Percentiles rank a stretch among this genome's conserved stretches.
Conservation (phyloP, 2,329 filamentous ascomycete species). For the Diaporthe velutina region DNA sequence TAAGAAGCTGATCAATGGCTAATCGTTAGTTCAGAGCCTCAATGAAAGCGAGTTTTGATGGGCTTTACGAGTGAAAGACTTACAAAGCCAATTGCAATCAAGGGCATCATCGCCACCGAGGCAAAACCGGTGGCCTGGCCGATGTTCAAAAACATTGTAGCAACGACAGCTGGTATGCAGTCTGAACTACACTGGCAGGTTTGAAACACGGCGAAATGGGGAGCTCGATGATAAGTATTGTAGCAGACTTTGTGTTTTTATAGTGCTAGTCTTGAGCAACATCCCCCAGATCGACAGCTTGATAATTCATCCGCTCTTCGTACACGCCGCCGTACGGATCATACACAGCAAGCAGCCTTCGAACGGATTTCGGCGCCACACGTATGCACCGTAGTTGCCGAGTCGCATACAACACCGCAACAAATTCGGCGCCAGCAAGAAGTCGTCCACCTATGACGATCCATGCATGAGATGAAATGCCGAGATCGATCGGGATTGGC, state of each 20-base stretch:
- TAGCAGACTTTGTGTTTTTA: not conserved
- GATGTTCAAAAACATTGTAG: not conserved
- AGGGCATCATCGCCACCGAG: not conserved
- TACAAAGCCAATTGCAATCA: constrained; percentile 4
- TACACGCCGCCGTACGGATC: not conserved
- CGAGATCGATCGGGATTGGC: constrained; percentile 5
- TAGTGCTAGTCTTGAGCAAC: not conserved
- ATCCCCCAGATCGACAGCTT: not conserved
- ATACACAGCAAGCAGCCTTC: not conserved
- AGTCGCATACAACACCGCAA: not conserved
- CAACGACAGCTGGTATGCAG: not conserved
- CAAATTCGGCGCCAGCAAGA: not conserved
- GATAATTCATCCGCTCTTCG: not conserved
- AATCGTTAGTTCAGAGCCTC: not conserved
- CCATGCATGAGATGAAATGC: constrained; percentile 5
- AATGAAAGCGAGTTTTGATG: not conserved
- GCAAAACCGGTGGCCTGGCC: not conserved
- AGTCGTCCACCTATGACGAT: constrained; percentile 9
- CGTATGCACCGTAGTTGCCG: not conserved
- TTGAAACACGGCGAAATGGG: not conserved
- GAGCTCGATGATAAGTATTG: not conserved
- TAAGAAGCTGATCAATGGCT: not conserved
- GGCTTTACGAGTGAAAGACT: not conserved
- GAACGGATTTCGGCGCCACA: constrained; percentile 12
- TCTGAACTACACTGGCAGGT: not conserved